A percentile compares a stretch with the other conserved stretches of the same genome.
Evolutionary conservation across 2,329 filamentous ascomycete genomes (phyloP).

Genomic region (Aspergillus puulaauensis): DNA sequence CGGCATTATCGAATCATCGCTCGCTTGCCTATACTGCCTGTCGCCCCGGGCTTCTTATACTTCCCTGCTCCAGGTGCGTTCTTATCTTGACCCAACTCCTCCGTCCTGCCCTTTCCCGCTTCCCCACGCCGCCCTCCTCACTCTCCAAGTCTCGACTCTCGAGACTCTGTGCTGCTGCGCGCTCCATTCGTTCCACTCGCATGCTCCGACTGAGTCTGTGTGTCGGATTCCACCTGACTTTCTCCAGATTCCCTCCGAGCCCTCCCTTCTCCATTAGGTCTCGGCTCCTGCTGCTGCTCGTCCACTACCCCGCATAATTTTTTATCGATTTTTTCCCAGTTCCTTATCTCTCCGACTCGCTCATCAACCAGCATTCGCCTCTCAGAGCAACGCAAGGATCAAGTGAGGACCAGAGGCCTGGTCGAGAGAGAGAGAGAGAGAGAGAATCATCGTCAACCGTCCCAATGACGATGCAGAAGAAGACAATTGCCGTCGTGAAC

Average conservation of each 20-base stretch:
- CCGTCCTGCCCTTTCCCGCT: neutral
- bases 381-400: neutral
- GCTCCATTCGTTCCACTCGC: slow-evolving; percentile 1
- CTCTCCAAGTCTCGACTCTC: neutral
- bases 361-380: slow-evolving; percentile 1
- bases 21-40: neutral
- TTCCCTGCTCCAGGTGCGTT: slow-evolving; percentile 7
- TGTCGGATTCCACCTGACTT: slow-evolving; percentile 16
- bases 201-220: neutral
- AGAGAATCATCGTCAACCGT: neutral
- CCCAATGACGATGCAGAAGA: slow-evolving; percentile 53
- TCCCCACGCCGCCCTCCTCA: neutral
- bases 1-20: slow-evolving; percentile 20
- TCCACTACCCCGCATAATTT: slow-evolving; percentile 20
- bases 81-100: neutral
- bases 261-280: slow-evolving; percentile 17
- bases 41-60: slow-evolving; percentile 3
- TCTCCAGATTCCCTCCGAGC: slow-evolving; percentile 17
- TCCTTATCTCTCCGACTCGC: slow-evolving; percentile 6
- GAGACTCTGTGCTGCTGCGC: neutral
- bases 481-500: slow-evolving; percentile 93
- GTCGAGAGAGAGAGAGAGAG: neutral
- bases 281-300: slow-evolving; percentile 6
- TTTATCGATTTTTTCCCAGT: slow-evolving; percentile 7
- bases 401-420: neutral